Evolutionary conservation across 331 rosid genomes (phyloP).

Genomic region (Malus hybrid): DNA sequence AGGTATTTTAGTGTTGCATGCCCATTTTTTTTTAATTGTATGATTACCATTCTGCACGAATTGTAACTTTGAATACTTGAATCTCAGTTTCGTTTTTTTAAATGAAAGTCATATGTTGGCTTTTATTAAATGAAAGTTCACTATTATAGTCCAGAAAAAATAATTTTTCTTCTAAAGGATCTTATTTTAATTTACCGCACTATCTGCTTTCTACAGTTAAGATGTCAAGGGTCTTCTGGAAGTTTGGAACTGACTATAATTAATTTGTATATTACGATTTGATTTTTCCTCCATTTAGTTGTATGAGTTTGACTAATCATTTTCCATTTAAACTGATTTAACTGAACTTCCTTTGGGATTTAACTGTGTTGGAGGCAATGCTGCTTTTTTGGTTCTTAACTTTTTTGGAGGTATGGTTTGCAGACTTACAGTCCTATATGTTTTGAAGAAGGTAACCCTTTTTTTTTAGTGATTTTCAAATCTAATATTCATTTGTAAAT

Average conservation of each 20-base stretch:
- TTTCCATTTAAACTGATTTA: constrained; percentile 14
- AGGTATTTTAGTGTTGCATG: too few relatives aligned
- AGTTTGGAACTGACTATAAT: background rate
- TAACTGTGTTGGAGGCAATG: constrained; percentile 69
- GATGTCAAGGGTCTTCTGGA: background rate
- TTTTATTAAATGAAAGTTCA: too few relatives aligned
- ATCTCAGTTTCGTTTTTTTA: too few relatives aligned
- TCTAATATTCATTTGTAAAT: constrained; percentile 3
- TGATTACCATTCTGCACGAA: too few relatives aligned
- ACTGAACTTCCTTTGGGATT: constrained; percentile 85
- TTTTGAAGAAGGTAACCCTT: too few relatives aligned
- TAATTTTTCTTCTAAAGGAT: too few relatives aligned
- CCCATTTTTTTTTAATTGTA: too few relatives aligned
- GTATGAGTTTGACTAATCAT: background rate
- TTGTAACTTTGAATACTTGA: too few relatives aligned
- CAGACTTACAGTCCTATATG: background rate
- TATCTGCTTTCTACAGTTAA: too few relatives aligned
- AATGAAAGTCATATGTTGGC: too few relatives aligned
- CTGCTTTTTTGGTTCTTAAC: constrained; percentile 79
- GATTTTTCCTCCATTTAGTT: background rate
- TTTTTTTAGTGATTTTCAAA: background rate
- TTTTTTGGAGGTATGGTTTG: constrained; percentile 58
- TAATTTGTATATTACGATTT: background rate
- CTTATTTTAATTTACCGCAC: too few relatives aligned
- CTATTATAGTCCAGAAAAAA: too few relatives aligned